Base-by-base conservation (phyloP, 139 green algal genomes). In the Chlorella sp. region DNA sequence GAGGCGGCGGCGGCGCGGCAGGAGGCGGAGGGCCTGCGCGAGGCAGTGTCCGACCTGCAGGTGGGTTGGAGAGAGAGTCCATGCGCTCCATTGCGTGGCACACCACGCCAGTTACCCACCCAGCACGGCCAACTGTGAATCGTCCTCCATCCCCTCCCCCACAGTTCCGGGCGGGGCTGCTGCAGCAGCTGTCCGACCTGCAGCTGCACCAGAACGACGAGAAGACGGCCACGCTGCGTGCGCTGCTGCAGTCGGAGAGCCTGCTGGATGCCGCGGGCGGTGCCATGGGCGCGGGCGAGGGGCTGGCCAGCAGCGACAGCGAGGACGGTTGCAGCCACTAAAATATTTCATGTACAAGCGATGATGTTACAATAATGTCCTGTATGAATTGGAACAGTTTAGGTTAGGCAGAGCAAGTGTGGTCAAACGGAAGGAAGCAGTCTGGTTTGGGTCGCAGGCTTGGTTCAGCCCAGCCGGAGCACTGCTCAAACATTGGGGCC, bases 131-230 rank as follows among this genome's bases (percentile, higher is more conserved):
- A 2, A 73, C 36, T 28, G 2, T 54, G 54, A 28, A 22, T 14
- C 16, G 22, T 51, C 20, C 17, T 26, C 24, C 70, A 26, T 56
- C 2, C 41, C 40, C 24, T n/a, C 40, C 38, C 34, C 7, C n/a
- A 4, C 68, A 85, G 67, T 85, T 70, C 69, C 79, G 79, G 26
- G 73, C 69, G 26, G 51, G 48, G 36, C 70, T 86, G 70, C 56
- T 86, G 56, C 56, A 81, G 54, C 81, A 78, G 54, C 72, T 86
- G 70, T 43, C 81, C 2, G 72, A 86, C 81, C 56, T 86, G 54
- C 80, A 73, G 19, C 40, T 86, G 41, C 38, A 74, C 26, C 81
- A 86, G 72, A 86, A 86, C 32, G 81, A 86, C 2, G 81, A 86
- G 40, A 81, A 86, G 56, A 81, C 40, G 20, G 41, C 30, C 30